phyloP scores from a whole-genome alignment of 1,139 yeast genomes.

The Hyphopichia khmerensis region DNA sequence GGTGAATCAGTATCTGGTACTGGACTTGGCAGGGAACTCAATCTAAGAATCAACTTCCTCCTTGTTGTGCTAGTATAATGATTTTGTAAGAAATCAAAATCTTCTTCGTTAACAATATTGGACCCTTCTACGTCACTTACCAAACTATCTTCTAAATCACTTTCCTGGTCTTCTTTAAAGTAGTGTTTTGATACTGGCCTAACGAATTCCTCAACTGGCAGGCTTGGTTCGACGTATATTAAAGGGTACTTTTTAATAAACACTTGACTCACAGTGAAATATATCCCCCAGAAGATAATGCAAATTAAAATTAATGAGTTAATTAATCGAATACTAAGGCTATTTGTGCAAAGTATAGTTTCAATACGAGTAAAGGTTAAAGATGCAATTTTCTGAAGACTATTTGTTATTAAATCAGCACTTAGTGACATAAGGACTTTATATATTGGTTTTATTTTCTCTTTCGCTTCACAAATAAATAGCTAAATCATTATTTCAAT shows the following conservation, averaged over 20 bases:
- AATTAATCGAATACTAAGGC: not conserved
- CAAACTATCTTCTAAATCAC: not conserved
- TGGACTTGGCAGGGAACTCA: constrained; percentile 2
- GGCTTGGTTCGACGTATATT: not conserved
- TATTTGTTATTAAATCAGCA: not conserved
- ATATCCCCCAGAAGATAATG: not conserved
- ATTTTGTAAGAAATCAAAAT: not conserved
- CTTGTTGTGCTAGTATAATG: not conserved
- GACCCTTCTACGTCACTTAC: not conserved
- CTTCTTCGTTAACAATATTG: constrained; percentile 1
- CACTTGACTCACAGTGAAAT: not conserved
- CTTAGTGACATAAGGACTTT: not conserved
- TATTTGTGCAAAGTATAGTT: not conserved
- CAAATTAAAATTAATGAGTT: not conserved
- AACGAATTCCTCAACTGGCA: not conserved
- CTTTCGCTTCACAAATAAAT: not conserved
- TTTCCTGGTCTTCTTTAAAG: not conserved
- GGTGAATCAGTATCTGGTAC: not conserved
- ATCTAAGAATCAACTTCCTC: not conserved
- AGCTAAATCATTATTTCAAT: not conserved
- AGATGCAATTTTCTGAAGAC: not conserved
- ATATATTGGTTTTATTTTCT: not conserved
- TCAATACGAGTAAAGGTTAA: not conserved
- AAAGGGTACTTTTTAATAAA: not conserved
- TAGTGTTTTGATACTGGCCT: not conserved